Evolutionary conservation across 2,329 filamentous ascomycete species (phyloP).

Genomic region (Penicillium sp.): DNA sequence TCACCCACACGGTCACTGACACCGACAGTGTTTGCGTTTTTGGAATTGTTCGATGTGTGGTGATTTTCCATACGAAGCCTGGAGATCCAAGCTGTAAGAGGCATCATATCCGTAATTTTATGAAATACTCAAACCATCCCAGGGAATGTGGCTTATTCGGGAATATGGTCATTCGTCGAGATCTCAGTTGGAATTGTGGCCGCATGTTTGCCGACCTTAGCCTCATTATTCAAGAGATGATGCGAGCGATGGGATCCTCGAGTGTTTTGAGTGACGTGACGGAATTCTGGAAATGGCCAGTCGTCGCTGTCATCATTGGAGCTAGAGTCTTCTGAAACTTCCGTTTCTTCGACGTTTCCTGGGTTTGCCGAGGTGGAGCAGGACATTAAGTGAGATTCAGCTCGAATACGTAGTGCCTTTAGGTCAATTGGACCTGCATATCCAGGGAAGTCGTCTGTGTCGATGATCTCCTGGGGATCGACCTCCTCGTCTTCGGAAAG

Average conservation of each 20-base stretch:
- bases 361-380: too few species aligned
- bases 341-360: too few species aligned
- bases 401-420: too few species aligned
- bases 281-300: too few species aligned
- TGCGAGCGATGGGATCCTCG: not conserved
- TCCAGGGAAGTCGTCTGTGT: too few species aligned
- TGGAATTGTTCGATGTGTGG: not conserved
- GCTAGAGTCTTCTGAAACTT: too few species aligned
- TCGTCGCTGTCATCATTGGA: too few species aligned
- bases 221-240: not conserved
- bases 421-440: too few species aligned
- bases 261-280: too few species aligned
- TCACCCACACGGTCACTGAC: not conserved
- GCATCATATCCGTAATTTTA: not conserved
- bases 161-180: not conserved
- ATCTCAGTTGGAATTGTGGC: not conserved
- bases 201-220: not conserved
- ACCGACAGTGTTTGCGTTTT: not conserved
- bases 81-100: not conserved
- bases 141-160: not conserved
- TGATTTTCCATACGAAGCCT: not conserved
- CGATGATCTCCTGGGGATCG: too few species aligned
- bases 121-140: not conserved
- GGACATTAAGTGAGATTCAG: too few species aligned
- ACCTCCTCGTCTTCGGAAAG: too few species aligned